Conservation (phyloP, 768 basidiomycete genomes). For the Phanerochaete sordida region DNA sequence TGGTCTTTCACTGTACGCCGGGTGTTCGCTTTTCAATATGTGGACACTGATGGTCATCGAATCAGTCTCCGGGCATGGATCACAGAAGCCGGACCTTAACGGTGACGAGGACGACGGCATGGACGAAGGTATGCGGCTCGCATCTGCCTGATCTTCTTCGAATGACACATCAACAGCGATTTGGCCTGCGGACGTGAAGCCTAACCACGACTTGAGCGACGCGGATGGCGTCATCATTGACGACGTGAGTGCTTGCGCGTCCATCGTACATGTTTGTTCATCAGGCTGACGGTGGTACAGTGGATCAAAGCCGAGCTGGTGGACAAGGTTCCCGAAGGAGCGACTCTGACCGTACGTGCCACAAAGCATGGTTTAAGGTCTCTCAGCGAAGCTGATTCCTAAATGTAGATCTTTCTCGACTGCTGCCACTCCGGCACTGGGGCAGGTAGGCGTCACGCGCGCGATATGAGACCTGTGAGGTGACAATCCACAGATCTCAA, state of each 20-base stretch:
- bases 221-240: slow-evolving; percentile 22
- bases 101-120: neutral
- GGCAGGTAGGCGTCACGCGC: slow-evolving; percentile 10
- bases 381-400: no score
- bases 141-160: no score
- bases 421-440: no score
- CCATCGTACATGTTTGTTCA: neutral
- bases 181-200: slow-evolving; percentile 20
- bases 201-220: neutral
- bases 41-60: no score
- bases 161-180: slow-evolving; percentile 14
- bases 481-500: neutral
- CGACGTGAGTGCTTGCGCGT: slow-evolving; percentile 22
- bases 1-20: neutral
- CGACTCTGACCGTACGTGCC: no score
- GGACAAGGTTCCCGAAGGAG: slow-evolving; percentile 18
- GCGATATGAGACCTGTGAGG: neutral
- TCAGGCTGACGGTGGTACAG: neutral
- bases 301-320: slow-evolving; percentile 21
- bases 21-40: no score
- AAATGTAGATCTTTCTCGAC: no score
- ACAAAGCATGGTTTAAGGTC: no score
- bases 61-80: neutral
- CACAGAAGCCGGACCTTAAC: neutral
- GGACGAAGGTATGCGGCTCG: neutral